phyloP scores from a whole-genome alignment of 169 alveolate genomes.

The Eimeria maxima region DNA sequence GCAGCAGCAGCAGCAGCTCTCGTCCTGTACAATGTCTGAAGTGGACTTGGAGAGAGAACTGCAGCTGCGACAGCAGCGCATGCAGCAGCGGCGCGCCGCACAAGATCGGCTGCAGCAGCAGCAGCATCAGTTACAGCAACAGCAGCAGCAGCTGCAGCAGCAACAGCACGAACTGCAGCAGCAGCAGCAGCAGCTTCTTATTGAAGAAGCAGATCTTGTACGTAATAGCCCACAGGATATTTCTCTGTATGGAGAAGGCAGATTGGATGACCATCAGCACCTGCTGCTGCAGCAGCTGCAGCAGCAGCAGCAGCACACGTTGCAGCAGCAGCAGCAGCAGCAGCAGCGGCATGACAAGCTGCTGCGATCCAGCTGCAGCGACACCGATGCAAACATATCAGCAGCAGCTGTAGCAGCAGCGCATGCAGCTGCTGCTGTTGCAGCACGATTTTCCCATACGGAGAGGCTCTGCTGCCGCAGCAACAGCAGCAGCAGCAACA shows the following conservation, averaged over 20 bases:
- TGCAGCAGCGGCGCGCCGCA: slow-evolving; percentile 44
- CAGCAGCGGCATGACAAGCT: slow-evolving; percentile 45
- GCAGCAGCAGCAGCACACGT: not conserved
- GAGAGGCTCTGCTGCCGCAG: slow-evolving; percentile 63
- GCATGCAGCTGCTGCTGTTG: slow-evolving; percentile 52
- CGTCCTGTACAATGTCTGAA: slow-evolving; percentile 26
- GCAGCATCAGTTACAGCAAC: slow-evolving; percentile 25
- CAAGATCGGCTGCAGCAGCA: slow-evolving; percentile 29
- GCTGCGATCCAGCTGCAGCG: slow-evolving; percentile 76
- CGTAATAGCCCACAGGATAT: not conserved
- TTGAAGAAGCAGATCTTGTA: not conserved
- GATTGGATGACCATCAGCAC: not conserved
- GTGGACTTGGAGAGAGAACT: slow-evolving; percentile 24
- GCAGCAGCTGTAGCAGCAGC: slow-evolving; percentile 71
- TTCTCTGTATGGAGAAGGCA: not conserved
- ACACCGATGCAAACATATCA: slow-evolving; percentile 3
- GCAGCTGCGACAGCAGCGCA: slow-evolving; percentile 62
- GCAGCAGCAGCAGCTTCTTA: slow-evolving; percentile 31
- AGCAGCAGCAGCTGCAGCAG: slow-evolving; percentile 35
- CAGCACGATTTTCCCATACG: slow-evolving; percentile 40
- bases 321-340: not conserved
- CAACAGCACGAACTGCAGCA: slow-evolving; percentile 16
- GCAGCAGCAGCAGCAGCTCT: not conserved
- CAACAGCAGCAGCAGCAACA: slow-evolving; percentile 55
- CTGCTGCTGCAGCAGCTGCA: slow-evolving; percentile 11